Base-by-base conservation (phyloP, 2,329 filamentous ascomycete species). In the Lizonia empirigonia region DNA sequence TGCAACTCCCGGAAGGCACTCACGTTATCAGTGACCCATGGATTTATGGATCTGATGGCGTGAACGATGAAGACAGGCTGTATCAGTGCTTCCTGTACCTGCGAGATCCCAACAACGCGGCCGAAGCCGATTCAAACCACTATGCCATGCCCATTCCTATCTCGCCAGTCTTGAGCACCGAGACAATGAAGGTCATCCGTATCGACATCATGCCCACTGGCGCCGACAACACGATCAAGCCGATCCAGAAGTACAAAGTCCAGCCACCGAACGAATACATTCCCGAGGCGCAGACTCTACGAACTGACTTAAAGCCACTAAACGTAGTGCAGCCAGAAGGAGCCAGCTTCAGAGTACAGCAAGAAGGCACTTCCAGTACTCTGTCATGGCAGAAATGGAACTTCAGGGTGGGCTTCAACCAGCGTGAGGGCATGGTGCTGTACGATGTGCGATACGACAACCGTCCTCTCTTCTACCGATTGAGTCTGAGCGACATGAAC, bases 201-300 rank as follows among this genome's bases (percentile, higher is more conserved):
- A 87, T 91, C 56, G 87, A 91, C 63, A 77, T 83, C 49, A 71
- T 90, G 4, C 87, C 88, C 1, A 89, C 85, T 3, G 87, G 88
- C 2, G 78, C 76, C 5, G 86, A 88, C 66, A 78, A 82, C 47
- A 82, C 79, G 5, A 76, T 80, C 53, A 81, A 80, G 53, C 77
- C 80, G 2, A 76, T 82, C 0, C 74, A 78, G 40, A 81, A 84
- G 4, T 86, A 83, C 74, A 80, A 82, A 67, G 75, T 84, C 1
- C 76, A 80, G 59, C 81, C 82, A 42, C 74, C 80, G 2, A 84
- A 87, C 62, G 87, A 90, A 64, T 88, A 88, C 60, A 80, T 86
- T 22, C 82, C 85, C 1, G 83, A 89, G 65, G 77, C 82, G 9
- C 84, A 86, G 63, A 77, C 78, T 1, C 71, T 86, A 3, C 77